Evolutionary conservation across 2,329 filamentous ascomycete genomes (phyloP), one percentile per base, ranked within the genome.

Genomic region (Penicillium concentricum): DNA sequence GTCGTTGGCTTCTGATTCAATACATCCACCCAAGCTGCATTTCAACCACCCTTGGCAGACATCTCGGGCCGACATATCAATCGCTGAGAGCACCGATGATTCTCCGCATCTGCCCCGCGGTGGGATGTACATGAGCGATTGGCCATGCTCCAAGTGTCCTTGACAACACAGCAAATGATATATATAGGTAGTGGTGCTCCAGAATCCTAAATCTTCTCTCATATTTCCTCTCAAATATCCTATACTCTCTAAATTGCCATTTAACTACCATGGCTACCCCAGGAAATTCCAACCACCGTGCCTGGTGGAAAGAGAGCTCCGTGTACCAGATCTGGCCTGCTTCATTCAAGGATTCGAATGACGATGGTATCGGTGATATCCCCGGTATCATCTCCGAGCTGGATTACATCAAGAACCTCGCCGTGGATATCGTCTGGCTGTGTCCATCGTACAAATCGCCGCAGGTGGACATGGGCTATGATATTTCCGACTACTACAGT

Each of bases 371-470:
- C 75, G 87, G 87, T 3, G 86, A 89, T 64, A 80, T 89, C 34
- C 81, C 80, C 1, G 87, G 86, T 13, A 83, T 89, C 51, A 84
- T 86, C 13, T 83, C 83, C 10, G 81, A 87, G 67, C 72, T 89
- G 2, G 84, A 87, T 67, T 87, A 89, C 66, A 77, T 89, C 47
- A 78, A 83, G 50, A 76, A 83, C 3, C 76, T 89, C 0, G 87
- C 86, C 0, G 77, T 85, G 2, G 83, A 87, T 60, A 80, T 85
- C n/a, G 76, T 87, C 20, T 87, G 85, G 85, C 61, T 76, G 6
- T 78, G 74, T 51, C 77, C 77, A 3, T 77, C 80, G 13, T 82
- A 78, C 69, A 81, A 81, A 57, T 81, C 79, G 12, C 80, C 80
- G 8, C 80, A 82, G 64, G 76, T 80, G 5, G 80, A 82, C 51